Evolutionary conservation across 257 asterid genomes (phyloP).

Genomic region (Nicotiana paniculata): DNA sequence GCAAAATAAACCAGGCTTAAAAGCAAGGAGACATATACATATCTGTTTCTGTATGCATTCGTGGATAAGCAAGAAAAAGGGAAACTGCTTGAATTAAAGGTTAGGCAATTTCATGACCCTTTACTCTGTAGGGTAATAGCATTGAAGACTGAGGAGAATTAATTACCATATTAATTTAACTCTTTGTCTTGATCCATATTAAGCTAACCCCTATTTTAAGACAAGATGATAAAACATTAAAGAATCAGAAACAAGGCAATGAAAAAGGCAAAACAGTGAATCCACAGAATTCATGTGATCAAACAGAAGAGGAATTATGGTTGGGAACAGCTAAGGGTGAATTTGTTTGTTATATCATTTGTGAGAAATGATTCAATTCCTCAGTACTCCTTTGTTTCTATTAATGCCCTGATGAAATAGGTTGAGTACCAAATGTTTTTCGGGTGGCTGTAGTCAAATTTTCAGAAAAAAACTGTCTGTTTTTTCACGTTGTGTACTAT

Average conservation of each 20-base stretch:
- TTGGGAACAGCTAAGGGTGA: slow-evolving; percentile 27
- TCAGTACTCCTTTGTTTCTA: not conserved
- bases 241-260: slow-evolving; percentile 6
- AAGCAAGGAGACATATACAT: not conserved
- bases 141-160: no score
- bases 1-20: not conserved
- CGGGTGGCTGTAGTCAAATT: not conserved
- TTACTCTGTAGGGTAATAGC: not conserved
- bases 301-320: slow-evolving; percentile 13
- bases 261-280: slow-evolving; percentile 18
- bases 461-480: not conserved
- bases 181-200: not conserved
- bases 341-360: not conserved
- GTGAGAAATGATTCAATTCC: not conserved
- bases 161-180: not conserved
- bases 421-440: not conserved
- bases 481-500: not conserved
- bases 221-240: not conserved
- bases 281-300: slow-evolving; percentile 18
- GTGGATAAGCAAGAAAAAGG: not conserved
- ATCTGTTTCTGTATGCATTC: not conserved
- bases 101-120: not conserved
- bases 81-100: not conserved
- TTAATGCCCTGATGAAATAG: not conserved
- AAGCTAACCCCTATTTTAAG: not conserved